Base-by-base conservation (phyloP, 805 yeast genomes). In the Starmerella asiatica region DNA sequence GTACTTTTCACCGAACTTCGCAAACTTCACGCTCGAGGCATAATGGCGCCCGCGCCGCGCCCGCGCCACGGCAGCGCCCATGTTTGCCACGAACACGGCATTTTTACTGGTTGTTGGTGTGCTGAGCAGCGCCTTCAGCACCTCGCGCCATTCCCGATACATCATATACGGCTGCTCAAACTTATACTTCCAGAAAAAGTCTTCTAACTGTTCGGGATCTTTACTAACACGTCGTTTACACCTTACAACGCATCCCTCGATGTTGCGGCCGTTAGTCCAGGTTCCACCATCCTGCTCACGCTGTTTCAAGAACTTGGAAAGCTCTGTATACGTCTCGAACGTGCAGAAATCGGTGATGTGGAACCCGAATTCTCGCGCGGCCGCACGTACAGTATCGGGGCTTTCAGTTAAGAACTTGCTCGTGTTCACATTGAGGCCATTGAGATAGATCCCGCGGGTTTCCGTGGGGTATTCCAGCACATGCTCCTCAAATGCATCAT, bases 191-290 rank as follows among this genome's bases (percentile, higher is more conserved):
- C 85, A 91, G 59, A 88, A 82, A 52, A 70, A 84, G 46, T 76
- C 81, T 9, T 20, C 26, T 9, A 5, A 11, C 5, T 35, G 40
- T 3, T 16, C 14, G 3, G 34, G n/a, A 11, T 32, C 39, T 34
- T 45, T 21, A 5, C n/a, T 32, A 35, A 44, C 15, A 5, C 23
- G 21, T 5, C 44, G 46, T 34, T 68, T 65, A 50, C 86, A 73
- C 40, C 98, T 68, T 3, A 91, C 67, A 1, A 91, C 99, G 63
- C 88, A 91, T 0, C 99, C 99, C 61, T 91, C 99, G 6, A 82
- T 70, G 48, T 84, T 95, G 29, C 67, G 62, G 26, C 26, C 26
- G 11, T 21, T 35, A 2, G 18, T 31, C 40, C 39, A 44, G 18
- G 40, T 41, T 1, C 71, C 75, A 0, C 97, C 97, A 0, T 79